A percentile compares a stretch with the other conserved stretches of the same genome.
Conservation (phyloP, 2,329 filamentous ascomycete species). For the Beauveria bassiana region DNA sequence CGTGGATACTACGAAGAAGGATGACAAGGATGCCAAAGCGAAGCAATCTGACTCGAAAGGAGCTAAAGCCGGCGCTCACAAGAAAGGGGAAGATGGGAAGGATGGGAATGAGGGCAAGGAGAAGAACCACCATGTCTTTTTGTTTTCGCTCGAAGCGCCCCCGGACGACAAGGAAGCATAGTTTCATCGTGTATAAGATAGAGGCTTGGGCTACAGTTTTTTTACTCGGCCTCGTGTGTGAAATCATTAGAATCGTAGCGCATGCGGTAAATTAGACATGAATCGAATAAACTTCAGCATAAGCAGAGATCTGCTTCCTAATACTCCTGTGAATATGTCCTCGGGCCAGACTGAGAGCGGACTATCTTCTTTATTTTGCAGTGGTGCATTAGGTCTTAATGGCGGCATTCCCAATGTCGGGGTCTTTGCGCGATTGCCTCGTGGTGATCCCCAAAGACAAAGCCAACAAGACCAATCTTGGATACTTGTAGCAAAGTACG, state of each 20-base stretch:
- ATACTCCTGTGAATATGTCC: not conserved
- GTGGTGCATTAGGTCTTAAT: too few species aligned
- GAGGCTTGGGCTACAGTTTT: too few species aligned
- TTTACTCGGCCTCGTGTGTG: not conserved
- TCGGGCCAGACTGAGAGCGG: not conserved
- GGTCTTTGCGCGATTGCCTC: too few species aligned
- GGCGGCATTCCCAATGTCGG: too few species aligned
- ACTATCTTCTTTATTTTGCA: not conserved
- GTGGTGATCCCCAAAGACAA: too few species aligned
- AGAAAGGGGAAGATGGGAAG: conserved; percentile 15
- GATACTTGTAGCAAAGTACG: too few species aligned
- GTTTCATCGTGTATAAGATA: too few species aligned
- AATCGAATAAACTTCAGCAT: not conserved
- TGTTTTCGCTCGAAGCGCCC: conserved; percentile 26
- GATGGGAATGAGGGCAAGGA: conserved; percentile 12
- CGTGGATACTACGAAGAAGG: conserved; percentile 27
- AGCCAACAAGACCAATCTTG: too few species aligned
- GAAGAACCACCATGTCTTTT: conserved; percentile 23
- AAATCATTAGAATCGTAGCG: too few species aligned
- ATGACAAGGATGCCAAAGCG: conserved; percentile 15
- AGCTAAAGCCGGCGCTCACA: not conserved
- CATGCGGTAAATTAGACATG: not conserved
- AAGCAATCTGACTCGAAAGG: not conserved
- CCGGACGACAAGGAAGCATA: conserved; percentile 8
- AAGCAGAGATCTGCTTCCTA: not conserved